These are phyloP conservation scores for Aaosphaeria pasadenensis DNA, from an alignment of 2,329 filamentous ascomycete genomes.

Conservation along the genomic window DNA sequence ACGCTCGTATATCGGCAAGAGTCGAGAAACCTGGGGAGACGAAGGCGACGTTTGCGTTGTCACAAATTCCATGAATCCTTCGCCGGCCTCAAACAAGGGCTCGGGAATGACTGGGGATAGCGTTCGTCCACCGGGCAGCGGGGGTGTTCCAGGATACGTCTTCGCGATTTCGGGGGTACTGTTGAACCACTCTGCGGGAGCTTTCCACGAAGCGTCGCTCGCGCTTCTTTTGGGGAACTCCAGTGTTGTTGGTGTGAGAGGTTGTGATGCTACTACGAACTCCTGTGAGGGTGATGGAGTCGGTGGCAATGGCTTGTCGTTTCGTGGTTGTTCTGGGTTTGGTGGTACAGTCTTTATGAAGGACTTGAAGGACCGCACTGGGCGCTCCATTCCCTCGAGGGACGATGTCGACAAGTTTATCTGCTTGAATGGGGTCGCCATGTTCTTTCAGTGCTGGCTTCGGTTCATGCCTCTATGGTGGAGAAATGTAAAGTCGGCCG, in stretches of 20 bases:
- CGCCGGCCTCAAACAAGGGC: conserved; percentile 18
- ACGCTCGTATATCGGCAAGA: conserved; percentile 19
- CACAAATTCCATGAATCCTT: conserved; percentile 10
- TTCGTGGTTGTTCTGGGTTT: conserved; percentile 6
- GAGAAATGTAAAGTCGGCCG: conserved; percentile 9
- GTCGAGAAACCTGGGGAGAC: conserved; percentile 7
- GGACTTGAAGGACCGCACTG: conserved; percentile 30
- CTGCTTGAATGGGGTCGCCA: conserved; percentile 21
- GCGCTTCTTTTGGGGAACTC: conserved; percentile 1
- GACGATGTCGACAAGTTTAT: conserved; percentile 19
- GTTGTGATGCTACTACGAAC: conserved; percentile 1
- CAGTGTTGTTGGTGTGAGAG: conserved; percentile 3
- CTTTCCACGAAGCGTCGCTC: conserved; percentile 20
- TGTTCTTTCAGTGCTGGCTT: conserved; percentile 10
- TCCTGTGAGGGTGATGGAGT: conserved; percentile 10
- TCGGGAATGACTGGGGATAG: conserved; percentile 30
- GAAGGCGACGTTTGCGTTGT: conserved; percentile 6
- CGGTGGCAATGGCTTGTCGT: conserved; percentile 23
- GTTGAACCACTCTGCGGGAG: conserved; percentile 25
- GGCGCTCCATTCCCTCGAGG: conserved; percentile 31
- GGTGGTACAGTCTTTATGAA: conserved; percentile 22
- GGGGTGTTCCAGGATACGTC: conserved; percentile 3
- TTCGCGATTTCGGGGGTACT: background rate
- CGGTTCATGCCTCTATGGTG: conserved; percentile 20
- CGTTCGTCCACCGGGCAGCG: conserved; percentile 7